Evolutionary conservation across 306 rosid species (phyloP).

Genomic region (Inga leiocalycina): DNA sequence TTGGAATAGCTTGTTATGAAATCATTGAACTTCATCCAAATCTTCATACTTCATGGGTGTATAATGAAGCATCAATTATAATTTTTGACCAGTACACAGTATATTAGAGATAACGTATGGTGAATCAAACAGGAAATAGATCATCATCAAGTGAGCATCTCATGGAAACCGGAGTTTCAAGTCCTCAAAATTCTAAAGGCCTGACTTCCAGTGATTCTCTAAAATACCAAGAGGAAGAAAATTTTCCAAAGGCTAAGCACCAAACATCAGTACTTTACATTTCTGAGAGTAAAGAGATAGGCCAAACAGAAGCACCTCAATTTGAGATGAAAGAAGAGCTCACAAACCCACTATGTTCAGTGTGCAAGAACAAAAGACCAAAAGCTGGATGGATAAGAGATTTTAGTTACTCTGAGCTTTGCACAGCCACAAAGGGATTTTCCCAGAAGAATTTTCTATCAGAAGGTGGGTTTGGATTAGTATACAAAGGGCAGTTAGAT

Average conservation of each 20-base stretch:
- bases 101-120: conserved; percentile 22
- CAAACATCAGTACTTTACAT: conserved; percentile 41
- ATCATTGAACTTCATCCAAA: neutral
- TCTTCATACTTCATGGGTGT: neutral
- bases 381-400: conserved; percentile 57
- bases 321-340: conserved; percentile 41
- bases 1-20: neutral
- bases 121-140: conserved; percentile 37
- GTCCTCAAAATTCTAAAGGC: conserved; percentile 15
- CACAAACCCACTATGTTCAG: conserved; percentile 47
- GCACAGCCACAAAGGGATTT: conserved; percentile 60
- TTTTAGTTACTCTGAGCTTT: conserved; percentile 63
- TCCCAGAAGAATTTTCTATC: conserved; percentile 61
- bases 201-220: conserved; percentile 7
- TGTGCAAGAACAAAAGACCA: conserved; percentile 66
- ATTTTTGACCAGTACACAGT: conserved; percentile 15
- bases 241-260: conserved; percentile 23
- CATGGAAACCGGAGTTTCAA: conserved; percentile 24
- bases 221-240: conserved; percentile 29
- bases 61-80: conserved; percentile 20
- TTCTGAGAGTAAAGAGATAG: conserved; percentile 29
- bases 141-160: conserved; percentile 42
- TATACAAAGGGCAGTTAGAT: conserved; percentile 57
- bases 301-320: conserved; percentile 26
- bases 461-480: conserved; percentile 91